These are phyloP conservation scores for Babesia sp. DNA, from an alignment of 169 alveolate species.

Conservation along the genomic window DNA sequence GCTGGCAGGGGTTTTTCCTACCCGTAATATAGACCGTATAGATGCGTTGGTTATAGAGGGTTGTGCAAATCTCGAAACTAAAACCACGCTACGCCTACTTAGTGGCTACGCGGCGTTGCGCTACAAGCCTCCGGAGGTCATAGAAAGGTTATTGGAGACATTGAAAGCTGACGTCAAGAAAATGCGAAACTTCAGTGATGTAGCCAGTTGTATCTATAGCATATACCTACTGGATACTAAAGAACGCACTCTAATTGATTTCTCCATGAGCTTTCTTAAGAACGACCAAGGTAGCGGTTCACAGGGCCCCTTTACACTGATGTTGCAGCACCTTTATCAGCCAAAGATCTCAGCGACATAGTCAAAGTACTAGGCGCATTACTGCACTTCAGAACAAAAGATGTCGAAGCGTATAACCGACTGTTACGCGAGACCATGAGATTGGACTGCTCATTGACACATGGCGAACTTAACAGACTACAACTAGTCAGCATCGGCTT, in stretches of 20 bases:
- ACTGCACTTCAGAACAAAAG: neutral
- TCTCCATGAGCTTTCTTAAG: neutral
- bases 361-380: neutral
- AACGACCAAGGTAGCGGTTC: neutral
- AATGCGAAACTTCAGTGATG: neutral
- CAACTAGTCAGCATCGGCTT: neutral
- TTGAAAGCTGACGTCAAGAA: neutral
- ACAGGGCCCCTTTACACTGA: neutral
- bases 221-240: neutral
- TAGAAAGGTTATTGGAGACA: neutral
- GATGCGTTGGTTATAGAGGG: neutral
- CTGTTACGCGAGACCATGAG: slow-evolving; percentile 13
- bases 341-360: neutral
- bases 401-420: neutral
- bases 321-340: neutral
- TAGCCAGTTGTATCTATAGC: neutral
- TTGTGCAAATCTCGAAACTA: neutral
- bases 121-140: slow-evolving; percentile 12
- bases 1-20: slow-evolving; percentile 15
- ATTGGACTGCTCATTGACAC: slow-evolving; percentile 1
- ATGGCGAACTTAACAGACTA: neutral
- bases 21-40: neutral
- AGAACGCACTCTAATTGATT: neutral
- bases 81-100: neutral
- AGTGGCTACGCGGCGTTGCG: slow-evolving; percentile 8